A percentile compares a stretch with the other conserved stretches of the same genome.
Evolutionary conservation across 176 grass and related monocot genomes (phyloP).

Genomic region (Zizania latifolia): DNA sequence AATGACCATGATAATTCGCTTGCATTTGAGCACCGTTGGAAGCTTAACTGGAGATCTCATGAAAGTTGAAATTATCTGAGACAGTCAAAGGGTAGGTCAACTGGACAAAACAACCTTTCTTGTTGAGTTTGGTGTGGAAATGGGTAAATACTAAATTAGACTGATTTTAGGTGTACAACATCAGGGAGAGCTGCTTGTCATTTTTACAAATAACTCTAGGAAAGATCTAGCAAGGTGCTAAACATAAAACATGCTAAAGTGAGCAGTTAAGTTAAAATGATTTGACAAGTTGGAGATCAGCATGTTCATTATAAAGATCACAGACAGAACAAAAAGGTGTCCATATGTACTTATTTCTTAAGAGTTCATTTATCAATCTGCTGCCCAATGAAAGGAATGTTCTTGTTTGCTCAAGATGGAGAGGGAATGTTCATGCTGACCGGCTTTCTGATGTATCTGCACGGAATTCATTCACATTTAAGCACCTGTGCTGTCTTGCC

Average conservation of each 20-base stretch:
- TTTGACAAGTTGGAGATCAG: slow-evolving; percentile 3
- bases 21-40: background rate
- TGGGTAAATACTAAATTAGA: background rate
- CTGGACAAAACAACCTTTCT: background rate
- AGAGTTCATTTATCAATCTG: slow-evolving; percentile 12
- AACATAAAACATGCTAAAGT: background rate
- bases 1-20: background rate
- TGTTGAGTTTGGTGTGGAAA: background rate
- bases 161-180: background rate
- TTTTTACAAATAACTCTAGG: background rate
- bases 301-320: slow-evolving; percentile 17
- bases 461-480: slow-evolving; percentile 8
- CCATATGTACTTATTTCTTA: slow-evolving; percentile 15
- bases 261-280: background rate
- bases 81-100: background rate
- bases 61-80: background rate
- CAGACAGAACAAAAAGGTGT: background rate
- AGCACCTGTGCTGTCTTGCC: background rate
- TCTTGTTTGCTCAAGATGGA: background rate
- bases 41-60: background rate
- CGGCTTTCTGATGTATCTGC: background rate
- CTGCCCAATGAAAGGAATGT: background rate
- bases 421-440: background rate
- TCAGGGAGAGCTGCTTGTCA: background rate
- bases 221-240: background rate